These are phyloP conservation scores for Schrenkiella parvula DNA, from an alignment of 345 rosid genomes.

Conservation along the genomic window DNA sequence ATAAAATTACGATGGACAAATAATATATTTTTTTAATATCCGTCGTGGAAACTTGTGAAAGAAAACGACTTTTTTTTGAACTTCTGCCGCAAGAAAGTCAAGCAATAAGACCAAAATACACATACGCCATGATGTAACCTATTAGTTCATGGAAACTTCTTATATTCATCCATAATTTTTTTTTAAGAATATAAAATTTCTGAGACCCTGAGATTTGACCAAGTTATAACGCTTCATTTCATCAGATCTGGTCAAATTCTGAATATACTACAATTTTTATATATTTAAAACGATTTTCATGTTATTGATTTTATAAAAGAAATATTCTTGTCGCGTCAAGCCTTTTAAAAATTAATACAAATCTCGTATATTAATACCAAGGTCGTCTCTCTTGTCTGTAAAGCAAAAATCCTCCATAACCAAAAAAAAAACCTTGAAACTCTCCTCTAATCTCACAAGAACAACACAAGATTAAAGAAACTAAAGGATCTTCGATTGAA, in stretches of 20 bases:
- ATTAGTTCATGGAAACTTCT: constrained; percentile 22
- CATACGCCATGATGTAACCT: constrained; percentile 1
- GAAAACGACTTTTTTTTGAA: no score
- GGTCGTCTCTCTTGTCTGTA: constrained; percentile 31
- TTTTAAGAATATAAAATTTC: neutral
- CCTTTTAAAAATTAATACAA: neutral
- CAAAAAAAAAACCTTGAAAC: neutral
- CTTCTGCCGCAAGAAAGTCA: no score
- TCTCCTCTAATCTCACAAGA: neutral
- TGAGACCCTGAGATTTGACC: constrained; percentile 12
- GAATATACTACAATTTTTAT: neutral
- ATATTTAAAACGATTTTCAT: neutral
- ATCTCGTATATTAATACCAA: constrained; percentile 18
- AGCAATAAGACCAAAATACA: constrained; percentile 7
- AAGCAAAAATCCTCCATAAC: constrained; percentile 7
- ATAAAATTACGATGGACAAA: neutral
- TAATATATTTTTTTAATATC: neutral
- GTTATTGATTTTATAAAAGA: neutral
- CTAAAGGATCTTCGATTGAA: neutral
- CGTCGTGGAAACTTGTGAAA: no score
- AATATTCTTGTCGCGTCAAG: constrained; percentile 26
- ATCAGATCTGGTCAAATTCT: constrained; percentile 22
- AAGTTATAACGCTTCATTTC: constrained; percentile 15
- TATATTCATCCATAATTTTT: neutral
- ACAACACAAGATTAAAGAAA: constrained; percentile 2